A percentile compares a stretch with the other conserved stretches of the same genome.
Evolutionary conservation across 306 rosid genomes (phyloP).

Genomic region (Cercis canadensis): DNA sequence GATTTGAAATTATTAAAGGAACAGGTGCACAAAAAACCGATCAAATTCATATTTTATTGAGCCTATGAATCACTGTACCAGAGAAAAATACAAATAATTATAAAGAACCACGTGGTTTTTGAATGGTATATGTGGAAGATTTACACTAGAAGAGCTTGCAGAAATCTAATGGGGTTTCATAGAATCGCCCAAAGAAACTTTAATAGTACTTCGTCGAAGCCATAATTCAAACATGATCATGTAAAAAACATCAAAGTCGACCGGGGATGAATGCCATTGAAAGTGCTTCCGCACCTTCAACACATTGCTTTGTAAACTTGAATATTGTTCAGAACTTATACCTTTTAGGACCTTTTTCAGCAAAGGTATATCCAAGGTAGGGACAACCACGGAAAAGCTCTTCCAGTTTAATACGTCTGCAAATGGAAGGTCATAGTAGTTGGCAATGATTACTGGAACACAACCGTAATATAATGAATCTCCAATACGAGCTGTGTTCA

Average conservation of each 20-base stretch:
- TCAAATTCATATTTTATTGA: not conserved
- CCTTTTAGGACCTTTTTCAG: constrained; percentile 67
- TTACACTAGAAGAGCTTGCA: constrained; percentile 7
- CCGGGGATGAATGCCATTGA: constrained; percentile 75
- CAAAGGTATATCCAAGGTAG: constrained; percentile 65
- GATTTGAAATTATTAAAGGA: too few species aligned
- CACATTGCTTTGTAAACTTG: constrained; percentile 57
- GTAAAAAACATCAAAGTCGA: constrained; percentile 73
- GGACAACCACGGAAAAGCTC: constrained; percentile 65
- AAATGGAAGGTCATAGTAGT: constrained; percentile 86
- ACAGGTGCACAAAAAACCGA: not conserved
- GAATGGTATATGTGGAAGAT: not conserved
- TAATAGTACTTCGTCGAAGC: constrained; percentile 74
- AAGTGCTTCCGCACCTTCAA: constrained; percentile 77
- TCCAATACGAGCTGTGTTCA: constrained; percentile 83
- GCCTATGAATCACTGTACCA: not conserved
- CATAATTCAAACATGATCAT: constrained; percentile 90
- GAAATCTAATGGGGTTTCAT: not conserved
- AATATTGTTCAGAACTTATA: constrained; percentile 54
- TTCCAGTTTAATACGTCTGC: constrained; percentile 76
- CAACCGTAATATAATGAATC: constrained; percentile 87
- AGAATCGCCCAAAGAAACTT: constrained; percentile 34
- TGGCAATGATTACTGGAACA: constrained; percentile 77
- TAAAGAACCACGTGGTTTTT: not conserved
- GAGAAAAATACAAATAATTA: not conserved